phyloP scores from a whole-genome alignment of 2,329 filamentous ascomycete species.

The Colletotrichum chrysophilum region DNA sequence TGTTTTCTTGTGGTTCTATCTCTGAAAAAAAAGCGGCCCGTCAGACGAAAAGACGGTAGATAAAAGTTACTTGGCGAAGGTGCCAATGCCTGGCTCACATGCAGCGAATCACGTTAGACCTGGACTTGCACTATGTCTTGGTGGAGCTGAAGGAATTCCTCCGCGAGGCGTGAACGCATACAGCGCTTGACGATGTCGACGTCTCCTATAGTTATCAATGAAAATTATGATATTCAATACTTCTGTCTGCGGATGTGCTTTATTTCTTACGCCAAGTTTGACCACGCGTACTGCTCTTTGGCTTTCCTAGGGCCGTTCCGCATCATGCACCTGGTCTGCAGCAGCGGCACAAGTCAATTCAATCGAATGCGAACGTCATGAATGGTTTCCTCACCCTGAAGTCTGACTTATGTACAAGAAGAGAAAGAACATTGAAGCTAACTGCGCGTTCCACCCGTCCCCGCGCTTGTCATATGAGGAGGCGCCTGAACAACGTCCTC shows the following conservation, averaged over 20 bases:
- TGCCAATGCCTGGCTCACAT: background rate
- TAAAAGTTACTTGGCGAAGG: background rate
- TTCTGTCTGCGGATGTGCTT: background rate
- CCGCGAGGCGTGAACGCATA: background rate
- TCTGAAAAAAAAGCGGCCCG: background rate
- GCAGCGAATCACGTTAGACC: background rate
- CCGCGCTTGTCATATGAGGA: background rate
- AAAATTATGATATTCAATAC: conserved; percentile 4
- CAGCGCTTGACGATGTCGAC: background rate
- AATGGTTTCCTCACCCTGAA: background rate
- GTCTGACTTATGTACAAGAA: background rate
- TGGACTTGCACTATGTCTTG: background rate
- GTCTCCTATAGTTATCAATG: conserved; percentile 11
- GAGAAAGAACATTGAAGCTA: background rate
- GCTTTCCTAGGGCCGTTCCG: background rate
- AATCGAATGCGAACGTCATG: background rate
- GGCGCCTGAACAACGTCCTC: background rate
- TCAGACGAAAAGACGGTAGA: conserved; percentile 5
- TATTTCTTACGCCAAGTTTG: background rate
- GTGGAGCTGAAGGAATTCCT: background rate
- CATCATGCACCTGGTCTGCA: background rate
- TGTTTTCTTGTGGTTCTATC: conserved; percentile 22
- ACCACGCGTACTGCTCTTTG: background rate
- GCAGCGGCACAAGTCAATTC: background rate
- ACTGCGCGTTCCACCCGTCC: background rate